A percentile compares a stretch with the other conserved stretches of the same genome.
phyloP scores from a whole-genome alignment of 176 grass and related monocot species.

The Juncus inflexus region DNA sequence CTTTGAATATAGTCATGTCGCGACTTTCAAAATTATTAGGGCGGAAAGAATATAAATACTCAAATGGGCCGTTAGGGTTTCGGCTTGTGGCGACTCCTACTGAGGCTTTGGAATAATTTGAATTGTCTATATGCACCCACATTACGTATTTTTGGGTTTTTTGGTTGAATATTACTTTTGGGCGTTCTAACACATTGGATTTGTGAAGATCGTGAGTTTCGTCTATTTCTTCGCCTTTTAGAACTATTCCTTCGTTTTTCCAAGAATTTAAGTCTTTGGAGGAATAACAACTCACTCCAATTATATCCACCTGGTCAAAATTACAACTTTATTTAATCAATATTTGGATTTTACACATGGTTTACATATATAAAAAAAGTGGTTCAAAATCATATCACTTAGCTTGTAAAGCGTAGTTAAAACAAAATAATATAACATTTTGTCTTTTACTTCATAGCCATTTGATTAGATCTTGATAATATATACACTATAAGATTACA shows the following conservation, averaged over 20 bases:
- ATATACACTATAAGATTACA: no score
- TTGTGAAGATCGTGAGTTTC: conserved; percentile 81
- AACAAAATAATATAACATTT: no score
- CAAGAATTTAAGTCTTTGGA: conserved; percentile 84
- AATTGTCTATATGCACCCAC: conserved; percentile 99
- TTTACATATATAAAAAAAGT: no score
- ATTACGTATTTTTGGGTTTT: conserved; percentile 70
- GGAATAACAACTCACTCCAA: conserved; percentile 95
- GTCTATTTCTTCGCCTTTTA: conserved; percentile 58
- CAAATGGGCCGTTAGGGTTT: conserved; percentile 69
- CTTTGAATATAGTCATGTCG: conserved; percentile 97
- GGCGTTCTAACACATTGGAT: conserved; percentile 95
- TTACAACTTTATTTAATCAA: no score
- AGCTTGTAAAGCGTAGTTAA: no score
- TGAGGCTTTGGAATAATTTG: conserved; percentile 86
- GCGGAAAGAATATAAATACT: conserved; percentile 74
- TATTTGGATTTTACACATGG: no score
- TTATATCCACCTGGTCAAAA: conserved; percentile 71
- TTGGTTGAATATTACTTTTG: conserved; percentile 96
- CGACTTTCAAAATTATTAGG: conserved; percentile 84
- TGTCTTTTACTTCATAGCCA: no score
- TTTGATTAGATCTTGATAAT: no score
- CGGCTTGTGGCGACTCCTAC: conserved; percentile 66
- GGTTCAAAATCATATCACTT: not conserved
- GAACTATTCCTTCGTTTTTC: conserved; percentile 90